Evolutionary conservation across 352 stramenopile species (phyloP), one percentile per base, ranked within the genome.

Genomic region (Phytophthora gonapodyides): DNA sequence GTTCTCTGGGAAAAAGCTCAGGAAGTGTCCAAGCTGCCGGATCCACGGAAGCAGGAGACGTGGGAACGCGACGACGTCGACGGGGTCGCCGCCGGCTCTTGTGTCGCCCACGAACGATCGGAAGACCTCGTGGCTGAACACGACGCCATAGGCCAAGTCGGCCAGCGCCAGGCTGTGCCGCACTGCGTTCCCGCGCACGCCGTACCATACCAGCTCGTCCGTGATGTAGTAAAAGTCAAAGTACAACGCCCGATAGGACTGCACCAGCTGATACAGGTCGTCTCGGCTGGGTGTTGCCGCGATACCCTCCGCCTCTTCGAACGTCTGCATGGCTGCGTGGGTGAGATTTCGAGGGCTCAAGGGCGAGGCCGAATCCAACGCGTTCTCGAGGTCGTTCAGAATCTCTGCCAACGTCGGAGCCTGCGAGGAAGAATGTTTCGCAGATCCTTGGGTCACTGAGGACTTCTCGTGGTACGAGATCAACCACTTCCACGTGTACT

Each of bases 141-240:
- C 87, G 27, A 94, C 75, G 33, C 84, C 84, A 59, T 96, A 94
- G 1, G 83, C 84, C 27, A 96, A 47, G 40, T 94, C 85, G 3
- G 87, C 87, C 12, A 96, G 73, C 63, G 88, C 87, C 27, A 96
- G 69, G 27, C 82, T 93, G 55, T 93, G 86, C 7, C 87, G 83
- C 30, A 91, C 82, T 5, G 84, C 82, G 71, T 91, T 94, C 35
- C 87, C 80, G 7, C 87, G 87, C 46, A 96, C 85, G 13, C 84
- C 87, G 55, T 94, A 92, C 87, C 84, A 96, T 37, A 94, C 82
- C 33, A 96, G 67, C 57, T 96, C 87, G 67, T 96, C 87, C 11
- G 84, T 96, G 69, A 96, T 94, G 79, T 96, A 96, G 74, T 93
- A 96, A 45, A 96, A 96, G 58, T 96, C 87, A 46, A 96, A 96